Base-by-base conservation (phyloP, 805 yeast genomes). In the Candida boleticola region DNA sequence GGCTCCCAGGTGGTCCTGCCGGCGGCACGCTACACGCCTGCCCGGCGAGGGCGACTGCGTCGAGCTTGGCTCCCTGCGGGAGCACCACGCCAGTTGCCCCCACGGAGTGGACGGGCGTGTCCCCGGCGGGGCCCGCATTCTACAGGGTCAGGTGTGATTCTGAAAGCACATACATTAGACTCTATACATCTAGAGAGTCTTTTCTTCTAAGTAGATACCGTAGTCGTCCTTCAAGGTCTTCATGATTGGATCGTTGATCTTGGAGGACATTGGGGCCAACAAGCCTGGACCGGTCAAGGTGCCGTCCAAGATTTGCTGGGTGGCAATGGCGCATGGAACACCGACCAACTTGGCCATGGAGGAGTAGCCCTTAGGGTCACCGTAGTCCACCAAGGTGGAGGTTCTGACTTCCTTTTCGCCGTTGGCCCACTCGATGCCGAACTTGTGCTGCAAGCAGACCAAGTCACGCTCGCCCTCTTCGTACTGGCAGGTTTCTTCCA, bases 321-420 rank as follows among this genome's bases (percentile, higher is more conserved):
- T 76, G 23, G 98, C 99, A 64, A 93, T 95, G 42, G 97, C 97
- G 72, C 96, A 92, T 53, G 99, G 99, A 50, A 89, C 92, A 74
- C 99, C 99, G 42, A 93, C 99, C 51, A 88, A 80, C 65, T 92
- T 90, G 53, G 99, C 99, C 99, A 93, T 93, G 27, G 98, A 90
- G 31, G 96, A 85, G 82, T 92, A 93, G 47, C 90, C 89, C 48
- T 79, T 72, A 56, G 85, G 85, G 53, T 78, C 82, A 73, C 99
- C 99, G 68, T 87, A 88, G 68, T 89, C 96, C 29, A 90, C 92
- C 61, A 93, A 75, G 46, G 99, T 93, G 17, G 97, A 86, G 44
- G 98, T 90, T 78, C 98, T 89, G 49, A 84, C 79, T 74, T 93
- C 98, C 42, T 77, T 79, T 51, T 80, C 67, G 53, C 98, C 98